Evolutionary conservation across 176 grass and related monocot species (phyloP), one percentile per base, ranked within the genome.

Genomic region (Musa schizocarpa): DNA sequence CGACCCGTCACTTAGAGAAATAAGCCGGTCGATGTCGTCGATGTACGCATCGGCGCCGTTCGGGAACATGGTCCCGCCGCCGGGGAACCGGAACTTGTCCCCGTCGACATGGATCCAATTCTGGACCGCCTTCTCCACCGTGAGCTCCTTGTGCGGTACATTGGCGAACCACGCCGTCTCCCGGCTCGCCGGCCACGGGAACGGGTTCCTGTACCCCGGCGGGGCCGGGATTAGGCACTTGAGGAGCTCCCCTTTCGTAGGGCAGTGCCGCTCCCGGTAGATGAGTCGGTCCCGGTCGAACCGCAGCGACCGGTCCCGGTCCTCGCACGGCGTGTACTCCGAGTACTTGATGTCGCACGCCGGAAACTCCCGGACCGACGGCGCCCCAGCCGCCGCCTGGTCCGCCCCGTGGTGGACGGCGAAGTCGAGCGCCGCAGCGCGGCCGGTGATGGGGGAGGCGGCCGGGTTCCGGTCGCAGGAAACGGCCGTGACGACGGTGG

Each of bases 221-320:
- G 95, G 90, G 27, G 88, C 90, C 2, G 90, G 95, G 2, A 99
- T 80, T 58, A 99, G 82, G 81, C 90, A 94, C 23, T 84, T 87
- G 48, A 98, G 87, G 63, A 82, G 75, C 82, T 98, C 90, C 10
- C 58, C 65, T 24, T 80, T 86, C 25, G 74, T 3, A 1, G 94
- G 95, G 81, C 95, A 93, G 87, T 98, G 95, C 48, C 95, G 86
- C 88, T 98, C 95, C 79, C 90, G 86, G 82, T 93, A 98, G 58
- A 93, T 13, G 23, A 98, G 81, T 65, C 82, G 76, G 63, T 98
- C 88, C 12, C 95, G 80, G 19, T 77, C 53, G 76, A 94, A 98
- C 17, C 82, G 81, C 48, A 98, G 76, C 19, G 95, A 91, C 13
- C 90, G 86, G 29, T 87, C 82, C 52, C 85, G 82, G 82, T 93